Conservation (phyloP, 768 basidiomycete species). For the Lactarius indigo region DNA sequence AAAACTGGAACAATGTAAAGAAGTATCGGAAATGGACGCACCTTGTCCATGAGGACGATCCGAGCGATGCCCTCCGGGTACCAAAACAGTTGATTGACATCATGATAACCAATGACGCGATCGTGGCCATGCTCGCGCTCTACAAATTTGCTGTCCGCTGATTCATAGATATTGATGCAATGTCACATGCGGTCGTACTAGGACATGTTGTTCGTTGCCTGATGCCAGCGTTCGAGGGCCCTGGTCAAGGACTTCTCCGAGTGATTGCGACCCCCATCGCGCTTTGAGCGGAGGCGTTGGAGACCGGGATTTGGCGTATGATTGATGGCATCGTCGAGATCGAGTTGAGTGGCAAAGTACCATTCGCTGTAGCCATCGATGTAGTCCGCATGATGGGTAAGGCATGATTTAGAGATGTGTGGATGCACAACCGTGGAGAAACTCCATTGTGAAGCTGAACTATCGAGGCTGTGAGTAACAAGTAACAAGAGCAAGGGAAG, state of each 20-base stretch:
- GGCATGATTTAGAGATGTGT: constrained; percentile 97
- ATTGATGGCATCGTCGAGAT: constrained; percentile 96
- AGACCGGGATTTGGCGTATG: constrained; percentile 89
- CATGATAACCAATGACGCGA: constrained; percentile 96
- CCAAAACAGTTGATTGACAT: constrained; percentile 99
- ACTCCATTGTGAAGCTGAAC: constrained; percentile 98
- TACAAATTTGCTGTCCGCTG: constrained; percentile 92
- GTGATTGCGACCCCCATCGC: constrained; percentile 51
- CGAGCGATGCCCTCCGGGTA: constrained; percentile 97
- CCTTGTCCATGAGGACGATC: constrained; percentile 87
- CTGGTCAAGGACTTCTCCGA: constrained; percentile 67
- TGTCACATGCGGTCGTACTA: constrained; percentile 97
- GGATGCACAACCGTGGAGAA: constrained; percentile 93
- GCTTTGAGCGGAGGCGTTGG: constrained; percentile 67
- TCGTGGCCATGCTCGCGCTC: constrained; percentile 91
- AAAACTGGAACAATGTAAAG: background rate
- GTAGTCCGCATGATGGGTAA: constrained; percentile 97
- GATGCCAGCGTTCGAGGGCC: constrained; percentile 90
- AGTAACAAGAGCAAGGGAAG: background rate
- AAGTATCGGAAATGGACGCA: constrained; percentile 29
- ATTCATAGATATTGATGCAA: constrained; percentile 96
- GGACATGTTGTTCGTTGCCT: constrained; percentile 98
- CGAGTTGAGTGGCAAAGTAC: constrained; percentile 99
- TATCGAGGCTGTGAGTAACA: constrained; percentile 33
- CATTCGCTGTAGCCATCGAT: constrained; percentile 99